phyloP scores from a whole-genome alignment of 2,329 filamentous ascomycete species.

The Ilyonectria robusta region DNA sequence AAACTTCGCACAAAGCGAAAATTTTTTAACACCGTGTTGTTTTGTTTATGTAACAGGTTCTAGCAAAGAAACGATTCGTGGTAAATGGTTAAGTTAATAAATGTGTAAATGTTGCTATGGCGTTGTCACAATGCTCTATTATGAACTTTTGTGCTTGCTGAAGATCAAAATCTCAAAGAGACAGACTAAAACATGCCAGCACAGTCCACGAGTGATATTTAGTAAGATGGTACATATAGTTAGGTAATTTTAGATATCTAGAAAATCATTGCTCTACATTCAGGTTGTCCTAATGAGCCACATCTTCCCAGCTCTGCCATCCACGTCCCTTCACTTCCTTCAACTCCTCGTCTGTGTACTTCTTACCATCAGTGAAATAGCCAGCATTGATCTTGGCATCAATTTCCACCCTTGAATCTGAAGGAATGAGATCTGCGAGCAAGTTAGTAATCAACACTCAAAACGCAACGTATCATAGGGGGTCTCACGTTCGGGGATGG shows the following conservation, averaged over 20 bases:
- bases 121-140: no score
- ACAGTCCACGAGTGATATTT: no score
- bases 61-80: no score
- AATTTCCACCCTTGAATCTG: constrained; percentile 97
- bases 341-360: constrained; percentile 81
- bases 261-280: neutral
- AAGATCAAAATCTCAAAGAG: no score
- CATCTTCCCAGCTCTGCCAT: constrained; percentile 70
- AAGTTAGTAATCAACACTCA: neutral
- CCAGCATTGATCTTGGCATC: constrained; percentile 98
- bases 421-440: constrained; percentile 85
- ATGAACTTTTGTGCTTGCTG: no score
- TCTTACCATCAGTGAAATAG: constrained; percentile 58
- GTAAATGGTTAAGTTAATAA: no score
- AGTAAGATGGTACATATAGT: neutral
- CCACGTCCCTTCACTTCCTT: constrained; percentile 86
- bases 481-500: constrained; percentile 78
- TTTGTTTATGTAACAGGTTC: no score
- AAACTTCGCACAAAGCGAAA: no score
- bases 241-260: neutral
- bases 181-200: no score
- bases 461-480: neutral
- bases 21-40: no score
- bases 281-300: constrained; percentile 43
- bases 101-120: no score